Evolutionary conservation across 495 filamentous ascomycete species (phyloP), one percentile per base, ranked within the genome.

Genomic region (Penicillium roqueforti): DNA sequence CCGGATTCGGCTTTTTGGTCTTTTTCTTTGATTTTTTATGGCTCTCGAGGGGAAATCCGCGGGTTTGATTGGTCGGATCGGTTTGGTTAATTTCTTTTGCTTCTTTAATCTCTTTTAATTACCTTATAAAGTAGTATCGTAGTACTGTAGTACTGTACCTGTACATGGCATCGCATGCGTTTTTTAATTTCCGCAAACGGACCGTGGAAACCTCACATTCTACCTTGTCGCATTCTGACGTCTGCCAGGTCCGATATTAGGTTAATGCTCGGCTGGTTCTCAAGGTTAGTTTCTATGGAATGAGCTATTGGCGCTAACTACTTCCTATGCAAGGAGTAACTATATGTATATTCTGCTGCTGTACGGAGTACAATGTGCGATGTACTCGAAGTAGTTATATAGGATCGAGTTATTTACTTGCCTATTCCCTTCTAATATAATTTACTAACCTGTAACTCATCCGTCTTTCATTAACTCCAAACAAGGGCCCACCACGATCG

Each of bases 401-500:
- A n/a, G n/a, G n/a, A 13, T 9, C 4, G 28, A 13, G 28, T 11
- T 13, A 11, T 31, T 4, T 23, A 23, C 4, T 23, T 23, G 2
- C 4, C 22, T 13, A n/a, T 28, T 28, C 25, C 18, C 6, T 14
- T 31, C 28, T 31, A 31, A 31, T 1, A 11, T 8, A 4, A 13
- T 31, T 31, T 4, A 31, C 22, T 23, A 2, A 28, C n/a, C 25
- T 16, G 22, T 10, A 11, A 26, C 18, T 11, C 6, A 19, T 32
- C 31, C 10, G 28, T 31, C 28, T 6, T 36, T 36, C n/a, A 49
- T 49, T 18, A 49, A 47, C 8, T 6, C 45, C 45, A 47, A 49
- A 49, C 47, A 19, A 20, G 29, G 47, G 32, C 11, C 47, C 47
- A 49, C 46, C 6, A n/a, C 34, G 34, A 50, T 50, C 47, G 34